Evolutionary conservation across 2,329 filamentous ascomycete species (phyloP).

Genomic region (Epicoccum sorghinum): DNA sequence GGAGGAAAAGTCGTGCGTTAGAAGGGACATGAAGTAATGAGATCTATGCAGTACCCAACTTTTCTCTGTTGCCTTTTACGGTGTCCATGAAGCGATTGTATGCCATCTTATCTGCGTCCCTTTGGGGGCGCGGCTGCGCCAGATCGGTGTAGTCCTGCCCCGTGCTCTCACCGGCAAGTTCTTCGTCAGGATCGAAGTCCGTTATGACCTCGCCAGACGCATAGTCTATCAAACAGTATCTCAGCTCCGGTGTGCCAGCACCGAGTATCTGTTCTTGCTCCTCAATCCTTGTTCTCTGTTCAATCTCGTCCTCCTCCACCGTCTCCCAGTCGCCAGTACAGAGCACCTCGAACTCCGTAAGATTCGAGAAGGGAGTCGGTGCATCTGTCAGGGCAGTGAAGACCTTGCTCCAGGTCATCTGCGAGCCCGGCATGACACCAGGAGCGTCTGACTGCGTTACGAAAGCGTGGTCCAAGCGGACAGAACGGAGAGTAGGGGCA

Average conservation of each 20-base stretch:
- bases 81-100: neutral
- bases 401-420: neutral
- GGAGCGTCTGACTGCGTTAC: neutral
- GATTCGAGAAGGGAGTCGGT: neutral
- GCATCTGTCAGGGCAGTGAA: neutral
- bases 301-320: neutral
- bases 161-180: neutral
- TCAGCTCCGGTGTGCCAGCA: neutral
- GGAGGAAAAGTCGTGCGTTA: conserved; percentile 1
- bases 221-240: neutral
- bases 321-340: neutral
- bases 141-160: neutral
- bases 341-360: neutral
- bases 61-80: neutral
- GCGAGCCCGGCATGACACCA: neutral
- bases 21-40: neutral
- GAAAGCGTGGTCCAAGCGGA: neutral
- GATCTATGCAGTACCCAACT: neutral
- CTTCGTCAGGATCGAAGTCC: neutral
- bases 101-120: neutral
- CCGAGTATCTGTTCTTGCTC: neutral
- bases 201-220: neutral
- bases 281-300: neutral
- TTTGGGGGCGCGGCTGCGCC: too few relatives aligned
- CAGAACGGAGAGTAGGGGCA: neutral